Percentiles rank a stretch among this genome's conserved stretches.
Conservation (phyloP, 768 basidiomycete genomes). For the Tubosaeta sp. region DNA sequence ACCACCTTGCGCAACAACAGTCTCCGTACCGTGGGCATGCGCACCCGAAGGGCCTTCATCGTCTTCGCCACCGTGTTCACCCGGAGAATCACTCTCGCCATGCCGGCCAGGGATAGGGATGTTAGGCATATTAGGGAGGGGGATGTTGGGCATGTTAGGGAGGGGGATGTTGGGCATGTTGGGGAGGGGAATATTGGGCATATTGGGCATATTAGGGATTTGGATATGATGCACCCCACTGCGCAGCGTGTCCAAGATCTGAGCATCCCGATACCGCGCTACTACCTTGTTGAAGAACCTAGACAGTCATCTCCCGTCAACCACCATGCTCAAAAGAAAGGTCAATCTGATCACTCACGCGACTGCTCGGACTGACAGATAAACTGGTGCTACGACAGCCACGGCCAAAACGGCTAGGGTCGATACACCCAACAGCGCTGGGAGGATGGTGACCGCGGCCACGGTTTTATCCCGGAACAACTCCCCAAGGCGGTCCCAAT, state of each 20-base stretch:
- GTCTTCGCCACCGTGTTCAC: not conserved
- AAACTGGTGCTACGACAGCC: constrained; percentile 4
- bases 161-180: no score
- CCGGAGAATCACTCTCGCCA: not conserved
- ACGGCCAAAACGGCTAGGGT: constrained; percentile 11
- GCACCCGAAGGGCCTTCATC: not conserved
- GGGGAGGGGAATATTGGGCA: no score
- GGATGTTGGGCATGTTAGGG: no score
- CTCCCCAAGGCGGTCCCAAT: constrained; percentile 15
- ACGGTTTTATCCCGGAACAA: constrained; percentile 5
- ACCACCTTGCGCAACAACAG: not conserved
- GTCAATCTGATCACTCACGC: constrained; percentile 6
- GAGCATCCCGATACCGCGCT: not conserved
- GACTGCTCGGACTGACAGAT: constrained; percentile 1
- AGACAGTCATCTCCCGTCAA: not conserved
- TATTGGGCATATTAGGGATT: no score
- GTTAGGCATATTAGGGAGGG: not conserved
- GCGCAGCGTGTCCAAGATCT: not conserved
- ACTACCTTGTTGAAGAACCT: not conserved
- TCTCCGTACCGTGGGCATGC: not conserved
- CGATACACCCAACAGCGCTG: constrained; percentile 19
- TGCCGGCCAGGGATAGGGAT: not conserved
- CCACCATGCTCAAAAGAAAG: not conserved
- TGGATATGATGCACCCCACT: not conserved
- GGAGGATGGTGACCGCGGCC: constrained; percentile 4